phyloP scores from a whole-genome alignment of 1,139 yeast genomes.

The Hemisphaericaspora xylofermentans region DNA sequence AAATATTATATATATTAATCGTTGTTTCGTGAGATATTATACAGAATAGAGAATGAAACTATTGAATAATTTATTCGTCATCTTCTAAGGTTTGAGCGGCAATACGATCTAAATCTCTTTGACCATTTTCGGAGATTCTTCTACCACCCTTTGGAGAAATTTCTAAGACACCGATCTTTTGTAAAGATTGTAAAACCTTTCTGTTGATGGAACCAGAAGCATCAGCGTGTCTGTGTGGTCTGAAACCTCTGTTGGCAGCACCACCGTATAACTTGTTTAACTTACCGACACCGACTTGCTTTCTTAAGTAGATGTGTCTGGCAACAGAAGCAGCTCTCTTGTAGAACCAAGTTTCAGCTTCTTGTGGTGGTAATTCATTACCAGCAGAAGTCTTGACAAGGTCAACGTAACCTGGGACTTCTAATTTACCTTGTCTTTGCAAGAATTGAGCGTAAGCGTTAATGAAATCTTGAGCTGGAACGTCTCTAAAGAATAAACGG shows the following conservation, averaged over 20 bases:
- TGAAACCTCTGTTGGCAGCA: conserved; percentile 98
- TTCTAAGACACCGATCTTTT: conserved; percentile 97
- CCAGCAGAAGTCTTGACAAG: conserved; percentile 98
- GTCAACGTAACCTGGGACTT: conserved; percentile 99
- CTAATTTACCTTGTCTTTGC: conserved; percentile 99
- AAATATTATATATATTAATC: conserved; percentile 4
- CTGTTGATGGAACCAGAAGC: conserved; percentile 99
- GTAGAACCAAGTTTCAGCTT: conserved; percentile 99
- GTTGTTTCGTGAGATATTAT: conserved; percentile 7
- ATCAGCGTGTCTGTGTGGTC: conserved; percentile 98
- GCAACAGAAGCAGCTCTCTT: conserved; percentile 99
- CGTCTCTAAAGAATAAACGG: conserved; percentile 66
- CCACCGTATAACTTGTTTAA: conserved; percentile 99
- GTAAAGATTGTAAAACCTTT: conserved; percentile 96
- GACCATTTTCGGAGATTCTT: conserved; percentile 99
- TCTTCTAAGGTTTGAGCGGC: conserved; percentile 98
- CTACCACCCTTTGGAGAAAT: conserved; percentile 98
- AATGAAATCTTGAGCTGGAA: conserved; percentile 99
- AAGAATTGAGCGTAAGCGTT: conserved; percentile 99
- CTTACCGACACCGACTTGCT: conserved; percentile 99
- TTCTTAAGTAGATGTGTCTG: conserved; percentile 99
- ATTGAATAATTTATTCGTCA: conserved; percentile 55
- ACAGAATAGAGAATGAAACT: conserved; percentile 1
- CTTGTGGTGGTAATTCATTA: conserved; percentile 99
- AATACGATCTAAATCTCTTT: conserved; percentile 99